Conservation (phyloP, 208 protist species). For the Leishmania arabica region DNA sequence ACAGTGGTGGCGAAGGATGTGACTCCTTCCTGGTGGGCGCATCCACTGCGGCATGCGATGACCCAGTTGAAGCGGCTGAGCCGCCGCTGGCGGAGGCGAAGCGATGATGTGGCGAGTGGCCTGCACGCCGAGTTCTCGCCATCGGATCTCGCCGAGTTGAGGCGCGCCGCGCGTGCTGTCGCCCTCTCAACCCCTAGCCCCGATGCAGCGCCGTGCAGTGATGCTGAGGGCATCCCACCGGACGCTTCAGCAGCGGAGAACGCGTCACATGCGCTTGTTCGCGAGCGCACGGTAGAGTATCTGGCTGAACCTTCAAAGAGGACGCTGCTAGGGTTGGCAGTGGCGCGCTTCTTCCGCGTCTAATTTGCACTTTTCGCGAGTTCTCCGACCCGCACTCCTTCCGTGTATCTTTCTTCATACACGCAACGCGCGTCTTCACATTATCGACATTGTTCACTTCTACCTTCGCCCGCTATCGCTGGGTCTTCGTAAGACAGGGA, state of each 20-base stretch:
- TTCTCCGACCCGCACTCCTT: background rate
- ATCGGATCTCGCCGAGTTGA: background rate
- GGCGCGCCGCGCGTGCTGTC: background rate
- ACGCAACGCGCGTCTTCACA: background rate
- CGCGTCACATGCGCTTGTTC: slow-evolving; percentile 32
- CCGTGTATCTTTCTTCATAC: background rate
- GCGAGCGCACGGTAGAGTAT: slow-evolving; percentile 72
- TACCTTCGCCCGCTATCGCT: background rate
- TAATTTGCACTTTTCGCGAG: slow-evolving; percentile 5
- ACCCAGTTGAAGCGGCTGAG: slow-evolving; percentile 5
- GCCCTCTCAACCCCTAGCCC: background rate
- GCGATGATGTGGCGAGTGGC: slow-evolving; percentile 12
- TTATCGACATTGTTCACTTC: background rate
- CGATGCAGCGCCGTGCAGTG: too few species aligned
- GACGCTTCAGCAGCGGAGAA: background rate
- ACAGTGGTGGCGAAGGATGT: slow-evolving; percentile 41
- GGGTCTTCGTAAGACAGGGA: background rate
- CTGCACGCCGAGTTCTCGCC: slow-evolving; percentile 32
- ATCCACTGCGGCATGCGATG: slow-evolving; percentile 32
- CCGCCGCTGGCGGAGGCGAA: background rate
- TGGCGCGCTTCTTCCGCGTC: slow-evolving; percentile 51
- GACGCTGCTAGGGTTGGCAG: slow-evolving; percentile 41
- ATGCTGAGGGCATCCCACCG: background rate
- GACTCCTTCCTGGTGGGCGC: slow-evolving; percentile 13
- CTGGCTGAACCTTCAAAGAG: slow-evolving; percentile 58